Conservation (phyloP, 2,329 filamentous ascomycete genomes). For the Pseudopyricularia javanii region DNA sequence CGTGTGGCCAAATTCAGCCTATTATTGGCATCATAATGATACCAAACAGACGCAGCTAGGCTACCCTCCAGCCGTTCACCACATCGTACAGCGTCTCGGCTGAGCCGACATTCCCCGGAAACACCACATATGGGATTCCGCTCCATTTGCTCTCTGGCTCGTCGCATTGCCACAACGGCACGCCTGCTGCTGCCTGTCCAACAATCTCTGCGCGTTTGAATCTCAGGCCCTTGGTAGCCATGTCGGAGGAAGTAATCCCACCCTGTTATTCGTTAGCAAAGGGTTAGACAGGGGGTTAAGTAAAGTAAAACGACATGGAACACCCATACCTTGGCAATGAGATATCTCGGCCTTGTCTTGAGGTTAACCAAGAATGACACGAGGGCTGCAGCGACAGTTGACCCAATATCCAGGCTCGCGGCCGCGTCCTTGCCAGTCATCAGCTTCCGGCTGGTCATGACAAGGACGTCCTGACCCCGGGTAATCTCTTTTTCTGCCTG, state of each 20-base stretch:
- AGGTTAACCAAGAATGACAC: slow-evolving; percentile 35
- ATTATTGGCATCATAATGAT: neutral
- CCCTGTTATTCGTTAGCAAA: slow-evolving; percentile 15
- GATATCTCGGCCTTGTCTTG: slow-evolving; percentile 35
- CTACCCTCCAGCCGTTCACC: slow-evolving; percentile 14
- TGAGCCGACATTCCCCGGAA: slow-evolving; percentile 45
- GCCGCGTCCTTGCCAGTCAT: slow-evolving; percentile 34
- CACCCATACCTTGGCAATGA: slow-evolving; percentile 34
- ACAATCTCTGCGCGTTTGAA: slow-evolving; percentile 41
- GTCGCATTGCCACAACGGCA: slow-evolving; percentile 46
- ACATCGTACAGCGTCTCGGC: slow-evolving; percentile 31
- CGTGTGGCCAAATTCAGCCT: neutral
- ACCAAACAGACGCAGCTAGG: neutral
- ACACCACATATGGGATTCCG: slow-evolving; percentile 42
- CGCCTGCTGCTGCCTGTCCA: slow-evolving; percentile 43
- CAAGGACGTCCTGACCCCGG: slow-evolving; percentile 36
- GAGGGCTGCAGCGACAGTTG: slow-evolving; percentile 34
- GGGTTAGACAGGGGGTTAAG: neutral
- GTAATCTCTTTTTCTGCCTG: slow-evolving; percentile 25
- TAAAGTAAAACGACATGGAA: neutral
- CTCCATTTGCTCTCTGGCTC: slow-evolving; percentile 36
- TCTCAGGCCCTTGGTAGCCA: slow-evolving; percentile 41
- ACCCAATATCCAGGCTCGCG: slow-evolving; percentile 40
- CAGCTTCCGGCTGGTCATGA: slow-evolving; percentile 46
- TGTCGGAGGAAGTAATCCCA: slow-evolving; percentile 46